A percentile compares a stretch with the other conserved stretches of the same genome.
Conservation (phyloP, 768 basidiomycete genomes). For the Lepiota brunneoincarnata region DNA sequence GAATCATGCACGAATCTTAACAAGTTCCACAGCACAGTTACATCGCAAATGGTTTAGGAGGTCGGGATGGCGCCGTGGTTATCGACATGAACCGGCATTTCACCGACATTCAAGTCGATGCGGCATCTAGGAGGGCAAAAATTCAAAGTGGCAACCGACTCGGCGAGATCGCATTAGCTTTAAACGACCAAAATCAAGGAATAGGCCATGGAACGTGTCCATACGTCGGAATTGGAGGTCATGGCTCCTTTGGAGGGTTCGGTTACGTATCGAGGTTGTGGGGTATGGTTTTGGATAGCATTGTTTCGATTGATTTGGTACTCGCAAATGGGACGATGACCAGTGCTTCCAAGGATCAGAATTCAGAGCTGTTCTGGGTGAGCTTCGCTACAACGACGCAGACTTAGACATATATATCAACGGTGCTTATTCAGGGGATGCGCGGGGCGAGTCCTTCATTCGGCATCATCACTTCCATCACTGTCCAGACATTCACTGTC, state of each 20-base stretch:
- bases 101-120: constrained; percentile 30
- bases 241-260: constrained; percentile 26
- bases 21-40: constrained; percentile 34
- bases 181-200: constrained; percentile 34
- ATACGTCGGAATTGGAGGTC: constrained; percentile 45
- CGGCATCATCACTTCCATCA: constrained; percentile 40
- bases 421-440: constrained; percentile 28
- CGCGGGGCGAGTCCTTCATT: constrained; percentile 38
- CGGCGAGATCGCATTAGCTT: constrained; percentile 32
- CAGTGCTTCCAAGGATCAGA: constrained; percentile 30
- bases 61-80: constrained; percentile 37
- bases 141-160: constrained; percentile 38
- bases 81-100: constrained; percentile 37
- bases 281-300: constrained; percentile 33
- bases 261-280: constrained; percentile 32
- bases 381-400: constrained; percentile 15
- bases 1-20: background rate
- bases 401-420: background rate
- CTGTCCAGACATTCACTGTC: constrained; percentile 35
- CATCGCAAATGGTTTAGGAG: constrained; percentile 40
- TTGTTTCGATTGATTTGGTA: constrained; percentile 21
- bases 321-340: constrained; percentile 40
- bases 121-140: constrained; percentile 25
- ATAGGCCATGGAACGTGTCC: constrained; percentile 44
- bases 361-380: constrained; percentile 55